phyloP scores from a whole-genome alignment of 192 early-diverging fungal genomes.

The Podila epicladia region DNA sequence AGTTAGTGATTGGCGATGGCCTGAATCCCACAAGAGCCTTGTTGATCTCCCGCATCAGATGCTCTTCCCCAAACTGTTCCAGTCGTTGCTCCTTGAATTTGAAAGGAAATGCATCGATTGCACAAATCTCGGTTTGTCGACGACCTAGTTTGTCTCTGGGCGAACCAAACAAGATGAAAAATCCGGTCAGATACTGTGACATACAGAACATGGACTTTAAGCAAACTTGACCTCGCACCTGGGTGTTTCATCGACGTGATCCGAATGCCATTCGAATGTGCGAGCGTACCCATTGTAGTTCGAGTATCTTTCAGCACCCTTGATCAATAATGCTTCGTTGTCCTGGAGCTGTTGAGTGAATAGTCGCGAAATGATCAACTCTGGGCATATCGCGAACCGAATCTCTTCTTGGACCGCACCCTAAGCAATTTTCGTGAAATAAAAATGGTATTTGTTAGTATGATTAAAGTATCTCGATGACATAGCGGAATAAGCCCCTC shows the following conservation, averaged over 20 bases:
- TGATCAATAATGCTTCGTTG: constrained; percentile 38
- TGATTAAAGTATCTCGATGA: neutral
- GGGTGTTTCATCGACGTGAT: constrained; percentile 26
- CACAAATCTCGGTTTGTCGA: constrained; percentile 46
- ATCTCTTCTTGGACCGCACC: constrained; percentile 50
- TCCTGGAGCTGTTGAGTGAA: constrained; percentile 25
- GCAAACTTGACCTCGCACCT: constrained; percentile 10
- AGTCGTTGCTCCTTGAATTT: constrained; percentile 11
- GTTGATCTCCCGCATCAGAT: constrained; percentile 34
- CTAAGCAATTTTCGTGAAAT: constrained; percentile 4
- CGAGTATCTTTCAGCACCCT: constrained; percentile 42
- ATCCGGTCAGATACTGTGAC: neutral
- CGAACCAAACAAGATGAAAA: neutral
- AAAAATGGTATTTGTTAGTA: neutral
- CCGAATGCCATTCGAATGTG: constrained; percentile 46
- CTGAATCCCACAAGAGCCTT: constrained; percentile 44
- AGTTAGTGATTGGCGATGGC: constrained; percentile 28
- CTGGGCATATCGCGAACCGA: constrained; percentile 40
- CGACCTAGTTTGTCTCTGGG: constrained; percentile 30
- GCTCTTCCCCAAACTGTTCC: constrained; percentile 15
- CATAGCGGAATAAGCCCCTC: neutral
- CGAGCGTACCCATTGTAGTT: constrained; percentile 45
- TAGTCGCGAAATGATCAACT: constrained; percentile 39
- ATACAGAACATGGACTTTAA: neutral
- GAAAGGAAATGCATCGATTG: constrained; percentile 44